Evolutionary conservation across 305 asterid species (phyloP), one percentile per base, ranked within the genome.

Genomic region (Fraxinus ornus): DNA sequence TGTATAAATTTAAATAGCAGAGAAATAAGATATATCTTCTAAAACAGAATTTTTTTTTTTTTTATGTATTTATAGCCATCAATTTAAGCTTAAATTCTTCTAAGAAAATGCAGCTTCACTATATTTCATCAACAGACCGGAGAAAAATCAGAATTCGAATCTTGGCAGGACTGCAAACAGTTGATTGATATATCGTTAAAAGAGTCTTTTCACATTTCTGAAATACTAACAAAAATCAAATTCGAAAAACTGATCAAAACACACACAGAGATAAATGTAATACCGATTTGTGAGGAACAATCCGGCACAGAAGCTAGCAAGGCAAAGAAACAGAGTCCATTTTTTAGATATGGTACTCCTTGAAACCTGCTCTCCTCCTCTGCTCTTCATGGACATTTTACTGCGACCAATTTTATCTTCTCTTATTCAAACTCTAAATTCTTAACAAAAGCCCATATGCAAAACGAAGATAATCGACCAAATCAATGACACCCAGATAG

Each of bases 251-350:
- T 28, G 74, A 44, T 21, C 3, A 73, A 33, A 4, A 33, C 1
- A 6, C 22, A 30, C 62, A 55, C 76, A 10, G 19, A 17, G 33
- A 76, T 55, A 8, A 60, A 13, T 12, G 15, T 22, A 47, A 30
- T 86, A 93, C 98, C 98, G 92, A 84, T 91, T 89, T 60, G 97
- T 92, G 89, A 94, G 90, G 91, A 94, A 75, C 87, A 94, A 68
- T 41, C 98, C 98, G 19, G 91, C 89, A 71, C 89, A 93, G 75
- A 94, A 94, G 80, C 98, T 89, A 76, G 88, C 88, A 75, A 94
- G 84, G 81, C 98, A 94, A 41, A 94, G 97, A 39, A 91, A 91
- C 80, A 93, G 83, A 57, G 93, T 90, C 97, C 95, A 94, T 86
- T 83, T 89, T 8, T 86, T 81, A 47, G 97, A 88, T 7, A 91